Evolutionary conservation across 306 rosid genomes (phyloP).

Genomic region (Gynostemma pentaphyllum): DNA sequence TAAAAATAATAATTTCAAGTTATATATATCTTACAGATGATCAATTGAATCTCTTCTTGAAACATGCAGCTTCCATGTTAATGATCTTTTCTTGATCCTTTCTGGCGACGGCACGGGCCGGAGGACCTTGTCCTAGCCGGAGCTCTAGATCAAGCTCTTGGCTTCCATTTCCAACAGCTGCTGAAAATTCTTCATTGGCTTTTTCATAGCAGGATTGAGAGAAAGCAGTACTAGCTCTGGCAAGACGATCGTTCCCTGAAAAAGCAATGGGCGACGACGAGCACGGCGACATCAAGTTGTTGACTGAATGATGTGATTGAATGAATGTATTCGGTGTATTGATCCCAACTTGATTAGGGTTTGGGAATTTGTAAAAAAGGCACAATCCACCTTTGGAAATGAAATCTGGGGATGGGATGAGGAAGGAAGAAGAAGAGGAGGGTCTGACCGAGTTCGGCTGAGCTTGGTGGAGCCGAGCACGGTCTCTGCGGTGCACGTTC

Average conservation of each 20-base stretch:
- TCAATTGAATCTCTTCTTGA: conserved; percentile 6
- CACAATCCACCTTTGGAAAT: conserved; percentile 44
- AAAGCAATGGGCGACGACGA: conserved; percentile 17
- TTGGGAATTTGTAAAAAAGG: conserved; percentile 59
- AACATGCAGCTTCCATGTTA: conserved; percentile 1
- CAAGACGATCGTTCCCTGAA: neutral
- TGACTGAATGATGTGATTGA: conserved; percentile 24
- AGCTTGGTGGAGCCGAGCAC: conserved; percentile 71
- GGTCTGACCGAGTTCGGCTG: conserved; percentile 11
- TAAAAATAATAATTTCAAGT: neutral
- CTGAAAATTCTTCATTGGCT: neutral
- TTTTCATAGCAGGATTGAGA: neutral
- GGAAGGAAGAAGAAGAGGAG: conserved; percentile 9
- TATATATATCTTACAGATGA: conserved; percentile 8
- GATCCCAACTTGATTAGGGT: conserved; percentile 33
- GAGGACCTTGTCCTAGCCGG: conserved; percentile 58
- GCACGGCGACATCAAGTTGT: conserved; percentile 17
- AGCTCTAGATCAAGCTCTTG: conserved; percentile 94
- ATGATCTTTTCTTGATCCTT: neutral
- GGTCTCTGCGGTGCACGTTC: conserved; percentile 99
- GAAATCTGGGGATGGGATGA: conserved; percentile 53
- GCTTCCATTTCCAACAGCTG: conserved; percentile 6
- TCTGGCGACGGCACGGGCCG: neutral
- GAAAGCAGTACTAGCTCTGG: neutral
- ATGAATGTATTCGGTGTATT: conserved; percentile 2